Evolutionary conservation across 352 stramenopile genomes (phyloP).

Genomic region (Globisporangium irregulare): DNA sequence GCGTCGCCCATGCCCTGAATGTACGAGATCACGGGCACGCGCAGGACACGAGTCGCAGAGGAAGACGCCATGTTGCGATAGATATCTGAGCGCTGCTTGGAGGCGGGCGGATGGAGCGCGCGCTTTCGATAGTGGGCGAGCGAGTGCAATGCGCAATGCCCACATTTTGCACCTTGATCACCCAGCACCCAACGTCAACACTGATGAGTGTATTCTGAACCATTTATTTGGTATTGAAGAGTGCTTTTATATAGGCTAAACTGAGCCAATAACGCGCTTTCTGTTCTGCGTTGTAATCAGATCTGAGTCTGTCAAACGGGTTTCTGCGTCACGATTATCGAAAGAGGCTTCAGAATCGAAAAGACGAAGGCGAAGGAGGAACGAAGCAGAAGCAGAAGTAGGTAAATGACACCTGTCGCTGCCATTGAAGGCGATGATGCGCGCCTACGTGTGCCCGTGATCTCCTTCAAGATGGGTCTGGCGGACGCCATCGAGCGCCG

Average conservation of each 20-base stretch:
- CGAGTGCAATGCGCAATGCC: background rate
- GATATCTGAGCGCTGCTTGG: background rate
- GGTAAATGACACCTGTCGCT: background rate
- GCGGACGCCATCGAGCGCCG: constrained; percentile 23
- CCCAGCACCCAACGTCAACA: background rate
- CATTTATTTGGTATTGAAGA: too few species aligned
- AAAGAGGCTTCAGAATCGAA: background rate
- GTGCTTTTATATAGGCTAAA: background rate
- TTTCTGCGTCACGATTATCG: background rate
- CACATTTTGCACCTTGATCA: background rate
- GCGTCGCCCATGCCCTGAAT: constrained; percentile 41
- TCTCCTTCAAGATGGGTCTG: constrained; percentile 36
- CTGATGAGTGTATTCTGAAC: background rate
- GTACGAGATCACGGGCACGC: constrained; percentile 53
- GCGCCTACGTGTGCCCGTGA: constrained; percentile 28
- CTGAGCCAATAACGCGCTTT: background rate
- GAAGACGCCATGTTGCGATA: constrained; percentile 5
- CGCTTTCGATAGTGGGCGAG: background rate
- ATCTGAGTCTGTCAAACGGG: background rate
- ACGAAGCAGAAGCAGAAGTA: background rate
- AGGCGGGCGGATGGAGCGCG: background rate
- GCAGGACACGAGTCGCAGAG: constrained; percentile 19
- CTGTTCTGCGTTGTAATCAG: background rate
- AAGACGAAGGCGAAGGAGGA: background rate
- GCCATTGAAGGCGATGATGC: background rate